phyloP scores from a whole-genome alignment of 495 filamentous ascomycete species.

The Podospora pseudopauciseta region DNA sequence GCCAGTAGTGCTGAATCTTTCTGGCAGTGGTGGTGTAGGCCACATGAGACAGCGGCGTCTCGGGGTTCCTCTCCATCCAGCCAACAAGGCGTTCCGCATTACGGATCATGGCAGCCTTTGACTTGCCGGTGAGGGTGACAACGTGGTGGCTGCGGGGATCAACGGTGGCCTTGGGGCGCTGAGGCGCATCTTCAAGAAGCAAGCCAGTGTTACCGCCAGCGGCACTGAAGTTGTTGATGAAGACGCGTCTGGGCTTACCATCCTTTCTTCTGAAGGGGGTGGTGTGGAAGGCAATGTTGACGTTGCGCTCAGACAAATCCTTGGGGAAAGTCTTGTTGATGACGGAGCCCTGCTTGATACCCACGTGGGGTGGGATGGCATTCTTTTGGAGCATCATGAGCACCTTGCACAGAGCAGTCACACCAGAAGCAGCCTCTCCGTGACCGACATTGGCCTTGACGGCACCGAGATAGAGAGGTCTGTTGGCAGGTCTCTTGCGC shows the following conservation, averaged over 20 bases:
- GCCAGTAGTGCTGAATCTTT: slow-evolving; percentile 76
- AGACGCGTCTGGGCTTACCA: slow-evolving; percentile 55
- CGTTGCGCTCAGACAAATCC: slow-evolving; percentile 69
- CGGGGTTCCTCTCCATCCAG: slow-evolving; percentile 53
- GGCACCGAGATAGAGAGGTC: slow-evolving; percentile 76
- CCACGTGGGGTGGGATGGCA: slow-evolving; percentile 78
- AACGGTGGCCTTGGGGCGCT: slow-evolving; percentile 24
- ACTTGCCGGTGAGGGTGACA: slow-evolving; percentile 58
- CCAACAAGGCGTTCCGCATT: slow-evolving; percentile 48
- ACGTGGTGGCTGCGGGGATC: slow-evolving; percentile 54
- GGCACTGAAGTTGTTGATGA: slow-evolving; percentile 69
- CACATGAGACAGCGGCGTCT: slow-evolving; percentile 52
- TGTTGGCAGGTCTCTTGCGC: slow-evolving; percentile 58
- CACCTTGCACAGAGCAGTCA: slow-evolving; percentile 78
- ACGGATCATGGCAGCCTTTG: slow-evolving; percentile 50
- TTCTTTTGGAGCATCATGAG: slow-evolving; percentile 84
- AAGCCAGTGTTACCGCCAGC: slow-evolving; percentile 65
- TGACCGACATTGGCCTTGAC: slow-evolving; percentile 90
- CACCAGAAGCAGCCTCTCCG: slow-evolving; percentile 82
- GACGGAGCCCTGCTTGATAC: slow-evolving; percentile 69
- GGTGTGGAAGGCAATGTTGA: slow-evolving; percentile 59
- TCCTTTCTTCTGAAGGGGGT: slow-evolving; percentile 62
- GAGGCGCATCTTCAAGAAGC: slow-evolving; percentile 56
- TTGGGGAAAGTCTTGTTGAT: slow-evolving; percentile 78
- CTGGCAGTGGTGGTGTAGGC: slow-evolving; percentile 83